These are phyloP conservation scores for Rachicladosporium sp. DNA, from an alignment of 2,329 filamentous ascomycete genomes.

Conservation along the genomic window DNA sequence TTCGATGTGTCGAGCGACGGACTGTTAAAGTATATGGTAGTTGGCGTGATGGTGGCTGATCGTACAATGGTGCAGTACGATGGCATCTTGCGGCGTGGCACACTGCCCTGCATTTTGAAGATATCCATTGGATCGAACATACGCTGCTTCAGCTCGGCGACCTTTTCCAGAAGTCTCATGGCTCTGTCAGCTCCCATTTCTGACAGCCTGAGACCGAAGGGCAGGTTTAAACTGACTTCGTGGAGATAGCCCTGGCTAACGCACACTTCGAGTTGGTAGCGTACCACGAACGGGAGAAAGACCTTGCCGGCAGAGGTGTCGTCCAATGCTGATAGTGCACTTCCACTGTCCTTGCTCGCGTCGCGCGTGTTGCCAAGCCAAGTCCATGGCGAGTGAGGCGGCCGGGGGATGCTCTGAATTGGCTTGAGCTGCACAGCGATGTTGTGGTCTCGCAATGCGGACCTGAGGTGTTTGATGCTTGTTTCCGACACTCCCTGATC, in stretches of 20 bases:
- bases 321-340: neutral
- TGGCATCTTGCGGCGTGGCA: slow-evolving; percentile 31
- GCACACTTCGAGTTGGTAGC: slow-evolving; percentile 88
- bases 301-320: neutral
- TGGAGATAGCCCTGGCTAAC: slow-evolving; percentile 67
- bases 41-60: slow-evolving; percentile 72
- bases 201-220: slow-evolving; percentile 1
- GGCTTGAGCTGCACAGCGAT: slow-evolving; percentile 34
- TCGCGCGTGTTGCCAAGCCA: slow-evolving; percentile 2
- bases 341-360: too few relatives aligned
- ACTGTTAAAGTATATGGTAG: slow-evolving; percentile 63
- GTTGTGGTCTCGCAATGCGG: slow-evolving; percentile 60
- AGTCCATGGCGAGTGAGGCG: neutral
- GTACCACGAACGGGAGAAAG: slow-evolving; percentile 49
- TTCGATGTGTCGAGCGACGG: slow-evolving; percentile 80
- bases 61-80: slow-evolving; percentile 63
- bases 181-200: slow-evolving; percentile 29
- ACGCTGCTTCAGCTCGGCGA: slow-evolving; percentile 50
- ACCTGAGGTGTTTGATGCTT: slow-evolving; percentile 23
- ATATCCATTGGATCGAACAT: slow-evolving; percentile 61
- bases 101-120: slow-evolving; percentile 40
- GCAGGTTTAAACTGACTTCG: slow-evolving; percentile 47
- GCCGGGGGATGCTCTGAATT: neutral
- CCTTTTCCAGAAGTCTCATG: slow-evolving; percentile 58
- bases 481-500: slow-evolving; percentile 6